Percentiles rank a stretch among this genome's conserved stretches.
Evolutionary conservation across 2,329 filamentous ascomycete species (phyloP).

Genomic region (Rhytidhysteron rufulum): DNA sequence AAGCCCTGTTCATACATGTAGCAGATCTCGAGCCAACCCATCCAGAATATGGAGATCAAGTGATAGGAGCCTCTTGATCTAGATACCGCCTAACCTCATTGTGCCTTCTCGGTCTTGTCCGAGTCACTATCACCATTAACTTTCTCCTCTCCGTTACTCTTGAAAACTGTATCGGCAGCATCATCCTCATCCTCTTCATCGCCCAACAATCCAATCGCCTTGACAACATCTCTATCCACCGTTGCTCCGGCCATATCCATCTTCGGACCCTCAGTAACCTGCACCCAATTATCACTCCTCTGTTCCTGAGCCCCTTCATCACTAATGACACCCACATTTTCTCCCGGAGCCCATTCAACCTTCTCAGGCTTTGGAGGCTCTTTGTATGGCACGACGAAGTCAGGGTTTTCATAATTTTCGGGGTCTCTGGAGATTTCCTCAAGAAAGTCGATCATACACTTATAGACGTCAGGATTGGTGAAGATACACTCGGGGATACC

Average conservation of each 20-base stretch:
- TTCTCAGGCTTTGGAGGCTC: constrained; percentile 14
- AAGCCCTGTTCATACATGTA: too few species aligned
- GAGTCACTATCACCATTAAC: too few species aligned
- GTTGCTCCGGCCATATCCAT: constrained; percentile 26
- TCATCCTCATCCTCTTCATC: neutral
- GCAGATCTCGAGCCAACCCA: too few species aligned
- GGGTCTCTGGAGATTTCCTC: constrained; percentile 51
- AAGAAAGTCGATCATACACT: constrained; percentile 59
- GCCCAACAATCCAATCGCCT: constrained; percentile 19
- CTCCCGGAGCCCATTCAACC: constrained; percentile 4
- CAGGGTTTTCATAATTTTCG: constrained; percentile 30
- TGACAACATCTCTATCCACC: constrained; percentile 27
- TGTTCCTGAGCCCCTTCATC: constrained; percentile 13
- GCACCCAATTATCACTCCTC: constrained; percentile 14
- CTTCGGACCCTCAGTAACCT: constrained; percentile 15
- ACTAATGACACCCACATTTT: constrained; percentile 14
- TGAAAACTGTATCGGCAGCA: neutral
- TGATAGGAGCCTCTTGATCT: too few species aligned
- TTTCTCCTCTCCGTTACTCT: neutral
- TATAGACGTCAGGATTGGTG: constrained; percentile 45
- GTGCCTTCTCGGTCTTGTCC: too few species aligned
- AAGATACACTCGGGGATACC: constrained; percentile 61
- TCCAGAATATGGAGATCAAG: too few species aligned
- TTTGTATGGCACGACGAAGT: constrained; percentile 11
- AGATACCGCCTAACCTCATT: too few species aligned